Base-by-base conservation (phyloP, 306 rosid species). In the Geum urbanum region DNA sequence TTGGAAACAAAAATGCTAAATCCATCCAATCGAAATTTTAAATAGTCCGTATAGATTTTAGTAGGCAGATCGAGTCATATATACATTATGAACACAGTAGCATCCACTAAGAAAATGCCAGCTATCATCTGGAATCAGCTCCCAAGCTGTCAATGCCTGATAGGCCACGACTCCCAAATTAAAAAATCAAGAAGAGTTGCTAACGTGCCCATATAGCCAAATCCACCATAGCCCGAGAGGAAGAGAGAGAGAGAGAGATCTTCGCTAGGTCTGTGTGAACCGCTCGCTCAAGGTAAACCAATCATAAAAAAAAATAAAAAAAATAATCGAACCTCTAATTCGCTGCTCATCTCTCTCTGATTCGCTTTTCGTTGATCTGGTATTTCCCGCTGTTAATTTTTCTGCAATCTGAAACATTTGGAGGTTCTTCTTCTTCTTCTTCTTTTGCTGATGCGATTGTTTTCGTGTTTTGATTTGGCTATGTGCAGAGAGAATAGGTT, bases 291-390 rank as follows among this genome's bases (percentile, higher is more conserved):
- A 71, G 74, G 69, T 61, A 56, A 56, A 32, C 37, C 37, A 32
- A 32, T 32, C 1, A 32, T 27, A 32, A 32, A 32, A 32, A 2
- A 32, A 1, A 32, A 24, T 24, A 10, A 3, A 22, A 7, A n/a
- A n/a, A 52, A 10, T 27, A 53, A 53, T 24, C 24, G 37, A 32
- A 32, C 37, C 37, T 32, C 37, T 32, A 32, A 32, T 32, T 32
- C 3, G 0, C 32, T 27, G 2, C 37, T 32, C 37, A 24, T 3
- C 20, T 79, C 80, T 80, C 76, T 85, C 82, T 52, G 60, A 82
- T 65, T 70, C 70, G 57, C 37, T 45, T 47, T 76, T 79, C 79
- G 44, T 72, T 79, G 73, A 69, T 69, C 61, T 77, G 81, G 80
- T 75, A 76, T 77, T 53, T 81, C 22, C 11, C 27, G 27, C 27